phyloP scores from a whole-genome alignment of 2,329 filamentous ascomycete species.

The Cercospora sp. region DNA sequence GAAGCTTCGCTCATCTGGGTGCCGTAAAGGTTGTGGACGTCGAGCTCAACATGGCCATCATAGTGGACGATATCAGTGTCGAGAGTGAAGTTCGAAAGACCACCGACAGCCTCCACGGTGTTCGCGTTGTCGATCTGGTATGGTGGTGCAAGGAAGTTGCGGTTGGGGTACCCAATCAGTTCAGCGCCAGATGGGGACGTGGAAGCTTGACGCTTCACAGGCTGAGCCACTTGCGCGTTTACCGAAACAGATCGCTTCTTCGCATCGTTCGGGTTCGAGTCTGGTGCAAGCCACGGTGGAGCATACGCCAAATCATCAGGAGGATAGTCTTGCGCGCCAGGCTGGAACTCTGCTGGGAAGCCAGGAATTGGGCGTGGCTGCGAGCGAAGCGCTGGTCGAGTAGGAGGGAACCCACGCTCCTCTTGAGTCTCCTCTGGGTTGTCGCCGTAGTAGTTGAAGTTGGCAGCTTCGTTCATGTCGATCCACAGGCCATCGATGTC shows the following conservation, averaged over 20 bases:
- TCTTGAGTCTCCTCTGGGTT: constrained; percentile 42
- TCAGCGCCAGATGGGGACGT: constrained; percentile 17
- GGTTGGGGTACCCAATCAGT: constrained; percentile 20
- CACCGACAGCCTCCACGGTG: constrained; percentile 42
- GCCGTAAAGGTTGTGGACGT: constrained; percentile 76
- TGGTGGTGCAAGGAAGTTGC: constrained; percentile 62
- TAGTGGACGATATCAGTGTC: constrained; percentile 67
- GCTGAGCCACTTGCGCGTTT: background rate
- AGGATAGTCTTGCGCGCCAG: constrained; percentile 37
- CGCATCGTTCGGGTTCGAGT: constrained; percentile 30
- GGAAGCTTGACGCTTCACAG: constrained; percentile 21
- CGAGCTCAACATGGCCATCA: constrained; percentile 67
- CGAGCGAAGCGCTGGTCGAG: constrained; percentile 59
- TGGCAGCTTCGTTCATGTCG: constrained; percentile 64
- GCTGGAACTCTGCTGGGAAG: constrained; percentile 67
- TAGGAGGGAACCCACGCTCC: constrained; percentile 56
- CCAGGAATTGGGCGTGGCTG: constrained; percentile 66
- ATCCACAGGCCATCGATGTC: constrained; percentile 74
- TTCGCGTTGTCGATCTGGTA: constrained; percentile 64
- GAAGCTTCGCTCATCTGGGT: constrained; percentile 70
- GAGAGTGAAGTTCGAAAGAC: constrained; percentile 52
- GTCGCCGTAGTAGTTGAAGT: constrained; percentile 39
- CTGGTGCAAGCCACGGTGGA: constrained; percentile 41
- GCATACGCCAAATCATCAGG: constrained; percentile 32
- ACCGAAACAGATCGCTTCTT: constrained; percentile 16